Evolutionary conservation across 495 filamentous ascomycete species (phyloP), one percentile per base, ranked within the genome.

Genomic region (Lasiosphaeria ovina): DNA sequence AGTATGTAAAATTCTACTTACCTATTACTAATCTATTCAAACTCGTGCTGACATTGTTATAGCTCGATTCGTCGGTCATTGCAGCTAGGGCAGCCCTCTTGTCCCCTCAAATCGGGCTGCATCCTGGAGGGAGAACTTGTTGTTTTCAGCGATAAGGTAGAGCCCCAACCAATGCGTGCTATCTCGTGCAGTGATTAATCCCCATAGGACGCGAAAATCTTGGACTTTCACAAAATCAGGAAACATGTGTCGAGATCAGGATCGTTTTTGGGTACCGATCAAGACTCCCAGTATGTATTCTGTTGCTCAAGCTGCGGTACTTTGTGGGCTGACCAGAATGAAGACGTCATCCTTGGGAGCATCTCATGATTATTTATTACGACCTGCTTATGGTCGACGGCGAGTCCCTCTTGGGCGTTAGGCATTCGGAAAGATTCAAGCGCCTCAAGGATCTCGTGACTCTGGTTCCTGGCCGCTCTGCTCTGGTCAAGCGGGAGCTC

Each of bases 71-170:
- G 70, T 34, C 69, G 83, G 4, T 83, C 85, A 4, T 74, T 93
- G 24, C 77, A 77, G 55, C 77, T 93, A 17, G 83, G 82, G 3
- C 67, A 70, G 3, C 59, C 74, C 0, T 72, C 79, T 3, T 90
- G 89, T 67, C 77, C 74, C 17, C 72, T 93, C 63, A 79, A 76
- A 35, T 72, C 65, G 8, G 80, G 79, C 3, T 93, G 89, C 61
- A 93, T 95, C 55, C 69, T 96, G 3, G 90, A 95, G 66, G 92
- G 90, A 1, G 92, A 96, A 62, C 71, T 96, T 35, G 79, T 93
- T 35, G 87, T 93, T 11, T 93, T 85, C 73, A 89, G 82, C 64
- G 86, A 89, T 42, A 79, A 81, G 61, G 77, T 78, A 72, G 32
- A 66, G 4, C 32, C 10, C 10, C 36, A 51, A 24, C 3, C 42